Conservation (phyloP, 805 yeast species). For the Pichia ethanolica region DNA sequence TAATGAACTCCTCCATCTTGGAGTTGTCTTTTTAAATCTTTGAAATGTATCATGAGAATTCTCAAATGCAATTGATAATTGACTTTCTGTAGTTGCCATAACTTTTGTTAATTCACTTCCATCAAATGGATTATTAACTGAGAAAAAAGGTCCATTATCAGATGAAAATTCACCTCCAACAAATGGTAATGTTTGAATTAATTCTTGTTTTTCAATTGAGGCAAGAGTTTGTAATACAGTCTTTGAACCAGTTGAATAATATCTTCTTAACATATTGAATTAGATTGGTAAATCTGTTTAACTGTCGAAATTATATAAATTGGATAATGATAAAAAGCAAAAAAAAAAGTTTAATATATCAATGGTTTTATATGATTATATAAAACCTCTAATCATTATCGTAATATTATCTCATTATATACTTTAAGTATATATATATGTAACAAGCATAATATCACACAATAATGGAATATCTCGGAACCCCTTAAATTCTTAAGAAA, state of each 20-base stretch:
- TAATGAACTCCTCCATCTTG: conserved; percentile 47
- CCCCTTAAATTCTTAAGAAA: no score
- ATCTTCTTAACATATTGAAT: conserved; percentile 1
- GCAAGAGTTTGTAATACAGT: conserved; percentile 7
- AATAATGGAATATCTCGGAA: no score
- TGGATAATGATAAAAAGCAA: no score
- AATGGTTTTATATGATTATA: no score
- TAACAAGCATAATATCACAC: no score
- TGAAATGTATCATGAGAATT: conserved; percentile 47
- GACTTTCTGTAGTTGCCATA: conserved; percentile 43
- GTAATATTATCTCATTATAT: no score
- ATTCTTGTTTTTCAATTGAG: conserved; percentile 34
- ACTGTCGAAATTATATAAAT: no score
- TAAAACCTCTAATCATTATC: no score
- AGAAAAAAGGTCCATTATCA: conserved; percentile 40
- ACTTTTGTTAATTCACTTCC: conserved; percentile 43
- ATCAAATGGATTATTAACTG: conserved; percentile 70
- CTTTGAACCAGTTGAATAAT: neutral
- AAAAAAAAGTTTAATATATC: no score
- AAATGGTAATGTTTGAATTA: conserved; percentile 49
- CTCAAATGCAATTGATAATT: conserved; percentile 42
- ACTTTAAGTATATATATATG: no score
- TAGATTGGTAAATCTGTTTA: no score
- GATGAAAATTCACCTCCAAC: conserved; percentile 60
- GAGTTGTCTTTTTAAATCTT: conserved; percentile 40